These are phyloP conservation scores for Phytophthora megakarya DNA, from an alignment of 352 stramenopile species.

Conservation along the genomic window DNA sequence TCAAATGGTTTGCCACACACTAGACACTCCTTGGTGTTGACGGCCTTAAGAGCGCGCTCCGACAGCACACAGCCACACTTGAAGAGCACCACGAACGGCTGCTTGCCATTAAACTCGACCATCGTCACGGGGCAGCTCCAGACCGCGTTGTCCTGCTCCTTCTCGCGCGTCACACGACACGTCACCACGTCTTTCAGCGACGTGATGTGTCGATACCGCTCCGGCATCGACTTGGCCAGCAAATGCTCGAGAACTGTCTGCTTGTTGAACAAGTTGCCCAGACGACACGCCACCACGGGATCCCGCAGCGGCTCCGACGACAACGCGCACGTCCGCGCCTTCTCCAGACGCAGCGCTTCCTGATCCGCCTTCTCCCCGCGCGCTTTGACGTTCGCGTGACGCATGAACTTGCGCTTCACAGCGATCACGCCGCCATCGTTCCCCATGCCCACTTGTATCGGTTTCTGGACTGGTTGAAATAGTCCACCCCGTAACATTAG, in stretches of 20 bases:
- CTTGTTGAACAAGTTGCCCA: slow-evolving; percentile 95
- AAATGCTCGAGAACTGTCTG: slow-evolving; percentile 84
- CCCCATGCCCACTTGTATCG: slow-evolving; percentile 83
- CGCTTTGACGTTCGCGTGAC: slow-evolving; percentile 80
- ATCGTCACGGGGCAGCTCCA: slow-evolving; percentile 86
- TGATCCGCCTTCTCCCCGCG: slow-evolving; percentile 71
- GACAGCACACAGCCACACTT: slow-evolving; percentile 89
- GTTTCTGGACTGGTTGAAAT: slow-evolving; percentile 1
- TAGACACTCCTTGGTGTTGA: slow-evolving; percentile 73
- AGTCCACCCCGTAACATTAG: too few relatives aligned
- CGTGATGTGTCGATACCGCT: slow-evolving; percentile 78
- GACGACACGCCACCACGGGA: slow-evolving; percentile 86
- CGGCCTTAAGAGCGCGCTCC: slow-evolving; percentile 86
- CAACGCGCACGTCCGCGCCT: slow-evolving; percentile 77
- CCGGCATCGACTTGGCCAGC: slow-evolving; percentile 77
- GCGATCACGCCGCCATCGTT: slow-evolving; percentile 94
- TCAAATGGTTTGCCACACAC: slow-evolving; percentile 63
- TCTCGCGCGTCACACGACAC: slow-evolving; percentile 53
- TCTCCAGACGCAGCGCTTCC: slow-evolving; percentile 60
- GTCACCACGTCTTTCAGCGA: slow-evolving; percentile 89
- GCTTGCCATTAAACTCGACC: slow-evolving; percentile 86
- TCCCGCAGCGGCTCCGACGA: slow-evolving; percentile 80
- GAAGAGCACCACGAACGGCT: slow-evolving; percentile 84
- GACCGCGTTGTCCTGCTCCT: slow-evolving; percentile 13
- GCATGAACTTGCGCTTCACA: slow-evolving; percentile 95